Percentiles rank a stretch among this genome's conserved stretches.
Conservation (phyloP, 768 basidiomycete species). For the Cubamyces lactineus region DNA sequence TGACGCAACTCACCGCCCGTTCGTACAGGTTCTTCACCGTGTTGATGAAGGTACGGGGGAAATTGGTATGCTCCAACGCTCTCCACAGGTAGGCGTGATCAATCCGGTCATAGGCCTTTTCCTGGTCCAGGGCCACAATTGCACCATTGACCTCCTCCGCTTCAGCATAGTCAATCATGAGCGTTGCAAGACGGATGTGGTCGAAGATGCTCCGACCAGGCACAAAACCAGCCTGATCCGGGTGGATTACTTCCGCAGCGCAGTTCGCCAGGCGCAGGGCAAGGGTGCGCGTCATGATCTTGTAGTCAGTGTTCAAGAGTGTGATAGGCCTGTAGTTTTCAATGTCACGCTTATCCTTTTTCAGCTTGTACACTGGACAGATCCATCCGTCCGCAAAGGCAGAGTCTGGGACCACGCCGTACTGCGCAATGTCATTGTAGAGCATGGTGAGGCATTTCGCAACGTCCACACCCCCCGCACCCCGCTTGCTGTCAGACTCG, state of each 20-base stretch:
- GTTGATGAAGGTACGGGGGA: constrained; percentile 24
- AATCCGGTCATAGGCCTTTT: constrained; percentile 29
- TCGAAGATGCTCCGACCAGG: constrained; percentile 36
- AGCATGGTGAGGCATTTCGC: not conserved
- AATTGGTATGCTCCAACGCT: constrained; percentile 4
- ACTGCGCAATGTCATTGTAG: constrained; percentile 1
- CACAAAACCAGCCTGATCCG: constrained; percentile 45
- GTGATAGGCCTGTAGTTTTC: constrained; percentile 29
- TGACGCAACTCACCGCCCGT: constrained; percentile 33
- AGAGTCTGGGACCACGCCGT: not conserved
- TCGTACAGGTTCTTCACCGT: constrained; percentile 36
- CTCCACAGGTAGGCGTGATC: constrained; percentile 23
- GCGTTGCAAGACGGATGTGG: constrained; percentile 35
- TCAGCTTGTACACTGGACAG: constrained; percentile 7
- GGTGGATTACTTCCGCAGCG: constrained; percentile 33
- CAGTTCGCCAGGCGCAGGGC: constrained; percentile 22
- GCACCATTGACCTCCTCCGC: constrained; percentile 16
- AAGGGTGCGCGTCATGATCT: constrained; percentile 34
- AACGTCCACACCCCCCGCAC: not conserved
- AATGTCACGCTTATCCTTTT: not conserved
- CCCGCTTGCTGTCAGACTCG: not conserved
- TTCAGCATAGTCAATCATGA: constrained; percentile 23
- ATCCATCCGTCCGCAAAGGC: not conserved
- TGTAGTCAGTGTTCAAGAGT: constrained; percentile 38
- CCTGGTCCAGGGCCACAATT: constrained; percentile 25